Evolutionary conservation across 768 basidiomycete genomes (phyloP), one percentile per base, ranked within the genome.

Genomic region (Hysterangium stoloniferum): DNA sequence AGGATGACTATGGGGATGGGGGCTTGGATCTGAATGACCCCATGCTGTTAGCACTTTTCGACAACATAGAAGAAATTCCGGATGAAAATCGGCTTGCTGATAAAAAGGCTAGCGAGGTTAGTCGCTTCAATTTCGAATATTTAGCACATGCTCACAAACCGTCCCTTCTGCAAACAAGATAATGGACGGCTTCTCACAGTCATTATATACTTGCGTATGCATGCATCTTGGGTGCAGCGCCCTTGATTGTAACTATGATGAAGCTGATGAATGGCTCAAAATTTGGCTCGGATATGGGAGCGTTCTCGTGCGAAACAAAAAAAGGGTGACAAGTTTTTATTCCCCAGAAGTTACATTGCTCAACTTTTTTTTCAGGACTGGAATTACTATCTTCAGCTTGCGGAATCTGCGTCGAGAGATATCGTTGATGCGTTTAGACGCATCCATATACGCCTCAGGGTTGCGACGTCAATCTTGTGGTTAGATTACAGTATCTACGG

Each of bases 261-360:
- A 76, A 44, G 72, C 79, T 24, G 77, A 79, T 57, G 60, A 64
- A 24, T 78, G 86, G 71, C 71, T 87, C 28, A 76, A 79, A 48
- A 83, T 81, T 57, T 92, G 87, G 86, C 70, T 85, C 6, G 78
- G 80, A 4, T 88, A 83, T 56, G 79, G 78, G 1, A 71, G 72
- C 49, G 72, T 89, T 15, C 58, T 81, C 13, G 74, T 84, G 5
- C 74, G 76, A 55, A 77, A 78, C 51, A 62, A 67, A 19, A 53
- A 68, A 50, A 65, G 67, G 58, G 79, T 80, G 15, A 27, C 29
- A 44, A 5, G n/a, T 40, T 44, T 19, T 9, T 13, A 6, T 5
- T 20, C 28, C 44, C 9, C 22, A 32, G 17, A 34, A 17, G 33
- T 45, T 29, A 15, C 19, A 22, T 11, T n/a, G 29, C 27, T 19